Evolutionary conservation across 768 basidiomycete species (phyloP).

Genomic region (Trametes gibbosa): DNA sequence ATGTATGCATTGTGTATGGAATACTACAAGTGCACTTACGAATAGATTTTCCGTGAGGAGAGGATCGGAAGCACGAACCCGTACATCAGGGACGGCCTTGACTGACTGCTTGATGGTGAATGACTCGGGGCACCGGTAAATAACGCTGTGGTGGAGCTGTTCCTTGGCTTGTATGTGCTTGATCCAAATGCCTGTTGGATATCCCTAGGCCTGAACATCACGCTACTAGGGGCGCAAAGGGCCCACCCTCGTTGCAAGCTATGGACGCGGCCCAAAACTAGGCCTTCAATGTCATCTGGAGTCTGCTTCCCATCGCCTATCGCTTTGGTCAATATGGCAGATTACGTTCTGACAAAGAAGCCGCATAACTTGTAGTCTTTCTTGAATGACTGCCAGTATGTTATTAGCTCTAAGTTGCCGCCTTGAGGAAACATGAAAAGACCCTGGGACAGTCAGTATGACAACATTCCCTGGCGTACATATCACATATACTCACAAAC

Average conservation of each 20-base stretch:
- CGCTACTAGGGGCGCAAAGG: no score
- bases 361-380: slow-evolving; percentile 25
- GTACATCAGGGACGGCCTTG: slow-evolving; percentile 69
- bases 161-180: slow-evolving; percentile 88
- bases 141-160: slow-evolving; percentile 82
- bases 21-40: slow-evolving; percentile 45
- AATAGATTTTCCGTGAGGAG: neutral
- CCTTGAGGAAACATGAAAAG: slow-evolving; percentile 22
- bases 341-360: no score
- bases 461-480: neutral
- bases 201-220: neutral
- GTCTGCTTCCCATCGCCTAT: slow-evolving; percentile 72
- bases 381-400: slow-evolving; percentile 25
- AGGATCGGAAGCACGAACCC: neutral
- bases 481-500: slow-evolving; percentile 8
- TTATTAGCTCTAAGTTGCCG: slow-evolving; percentile 16
- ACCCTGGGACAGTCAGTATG: slow-evolving; percentile 23
- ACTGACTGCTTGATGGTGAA: slow-evolving; percentile 82
- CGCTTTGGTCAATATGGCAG: neutral
- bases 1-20: slow-evolving; percentile 96
- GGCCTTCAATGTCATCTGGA: slow-evolving; percentile 75
- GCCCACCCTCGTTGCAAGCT: slow-evolving; percentile 75
- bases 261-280: slow-evolving; percentile 83
- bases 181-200: slow-evolving; percentile 79
- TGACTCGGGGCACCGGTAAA: slow-evolving; percentile 82